Base-by-base conservation (phyloP, 495 filamentous ascomycete species). In the Cercophora newfieldiana region DNA sequence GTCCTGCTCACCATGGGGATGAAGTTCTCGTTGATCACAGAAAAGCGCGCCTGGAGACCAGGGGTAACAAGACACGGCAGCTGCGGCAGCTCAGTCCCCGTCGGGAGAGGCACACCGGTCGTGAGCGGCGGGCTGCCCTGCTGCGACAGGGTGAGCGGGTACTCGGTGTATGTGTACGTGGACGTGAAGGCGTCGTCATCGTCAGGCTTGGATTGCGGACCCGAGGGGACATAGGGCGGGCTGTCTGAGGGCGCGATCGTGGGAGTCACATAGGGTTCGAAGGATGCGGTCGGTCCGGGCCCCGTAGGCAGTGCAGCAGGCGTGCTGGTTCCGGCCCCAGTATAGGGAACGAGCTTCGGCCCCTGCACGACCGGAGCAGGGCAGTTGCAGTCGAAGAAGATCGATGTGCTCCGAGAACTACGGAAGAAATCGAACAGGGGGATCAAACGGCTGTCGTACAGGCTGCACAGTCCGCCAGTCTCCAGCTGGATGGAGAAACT, bases 1-100 rank as follows among this genome's bases (percentile, higher is more conserved):
- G 59, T 62, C 14, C 59, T 37, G 59, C 59, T 62, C 37, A 62
- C 59, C 59, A 62, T 62, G 44, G 59, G 59, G 12, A 62, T 29
- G 18, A 62, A 62, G n/a, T 50, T 18, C 47, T 62, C 59, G 59
- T 62, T 62, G 24, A 62, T 7, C 22, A 62, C 29, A 6, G 25
- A 25, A 21, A 62, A 62, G 12, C 44, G 59, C 22, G 59, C 25
- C 0, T 29, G 24, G 1, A 44, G 16, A 7, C 59, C 59, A 1
- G 59, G 59, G 0, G 37, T 62, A 8, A 62, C 59, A 24, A 62
- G 48, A 26, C 59, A 62, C 1, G 59, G 59, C 16, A 62, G 37
- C 44, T 18, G 8, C 7, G 59, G 59, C 24, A 62, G 44, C 6
- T 62, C 59, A n/a, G 59, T 62, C 2, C 59, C 59, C 1, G 44